A percentile compares a stretch with the other conserved stretches of the same genome.
Conservation (phyloP, 495 filamentous ascomycete genomes). For the Paragyromitra xinjiangensis region DNA sequence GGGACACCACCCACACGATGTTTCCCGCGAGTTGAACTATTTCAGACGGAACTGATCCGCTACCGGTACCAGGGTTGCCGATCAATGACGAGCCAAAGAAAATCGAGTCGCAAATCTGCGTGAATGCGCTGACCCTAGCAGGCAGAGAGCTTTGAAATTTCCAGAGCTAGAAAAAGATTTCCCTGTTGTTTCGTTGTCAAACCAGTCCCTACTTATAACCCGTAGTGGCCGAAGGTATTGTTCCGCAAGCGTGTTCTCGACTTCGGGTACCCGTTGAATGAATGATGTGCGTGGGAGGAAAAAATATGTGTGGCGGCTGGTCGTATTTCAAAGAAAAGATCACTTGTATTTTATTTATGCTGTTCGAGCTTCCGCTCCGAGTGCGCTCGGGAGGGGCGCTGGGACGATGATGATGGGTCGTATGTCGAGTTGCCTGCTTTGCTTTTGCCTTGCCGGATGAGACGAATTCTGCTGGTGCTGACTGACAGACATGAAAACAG, state of each 20-base stretch:
- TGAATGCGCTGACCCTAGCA: conserved; percentile 31
- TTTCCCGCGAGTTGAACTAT: conserved; percentile 37
- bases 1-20: conserved; percentile 42
- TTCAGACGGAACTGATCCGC: conserved; percentile 47
- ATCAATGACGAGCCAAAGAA: conserved; percentile 38
- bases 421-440: conserved; percentile 22
- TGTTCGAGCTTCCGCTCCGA: conserved; percentile 46
- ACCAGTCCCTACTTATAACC: conserved; percentile 44
- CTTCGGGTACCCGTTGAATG: conserved; percentile 44
- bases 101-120: conserved; percentile 29
- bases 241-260: conserved; percentile 37
- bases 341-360: conserved; percentile 31
- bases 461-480: conserved; percentile 27
- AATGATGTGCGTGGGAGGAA: conserved; percentile 28
- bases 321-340: conserved; percentile 47
- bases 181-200: conserved; percentile 38
- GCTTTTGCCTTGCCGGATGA: conserved; percentile 15
- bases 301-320: conserved; percentile 42
- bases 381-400: conserved; percentile 41
- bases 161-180: conserved; percentile 28
- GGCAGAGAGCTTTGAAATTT: conserved; percentile 1
- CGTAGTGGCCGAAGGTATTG: conserved; percentile 32
- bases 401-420: conserved; percentile 29
- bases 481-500: conserved; percentile 28
- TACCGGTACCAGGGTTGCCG: conserved; percentile 43